Evolutionary conservation across 352 stramenopile genomes (phyloP).

Genomic region (Pythium diclinum): DNA sequence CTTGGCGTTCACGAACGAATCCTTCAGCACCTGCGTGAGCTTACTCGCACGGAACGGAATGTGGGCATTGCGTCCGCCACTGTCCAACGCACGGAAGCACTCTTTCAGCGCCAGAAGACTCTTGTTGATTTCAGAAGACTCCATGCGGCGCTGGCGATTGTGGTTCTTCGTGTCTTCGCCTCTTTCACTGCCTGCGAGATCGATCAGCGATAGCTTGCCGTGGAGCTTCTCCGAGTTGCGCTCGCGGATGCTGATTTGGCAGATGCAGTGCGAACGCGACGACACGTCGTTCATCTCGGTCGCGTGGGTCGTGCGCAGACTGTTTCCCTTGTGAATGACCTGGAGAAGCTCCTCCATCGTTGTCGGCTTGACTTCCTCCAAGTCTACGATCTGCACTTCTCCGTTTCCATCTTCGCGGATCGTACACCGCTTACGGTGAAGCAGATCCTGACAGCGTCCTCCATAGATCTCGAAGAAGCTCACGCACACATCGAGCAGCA

Average conservation of each 20-base stretch:
- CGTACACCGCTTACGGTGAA: slow-evolving; percentile 88
- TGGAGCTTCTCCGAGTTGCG: slow-evolving; percentile 43
- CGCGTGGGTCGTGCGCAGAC: slow-evolving; percentile 93
- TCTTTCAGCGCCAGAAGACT: slow-evolving; percentile 96
- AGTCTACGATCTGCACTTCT: slow-evolving; percentile 94
- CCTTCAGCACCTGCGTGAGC: slow-evolving; percentile 97
- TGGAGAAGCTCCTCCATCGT: slow-evolving; percentile 90
- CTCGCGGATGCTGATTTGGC: slow-evolving; percentile 88
- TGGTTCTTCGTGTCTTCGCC: slow-evolving; percentile 94
- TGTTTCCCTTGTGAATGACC: slow-evolving; percentile 92
- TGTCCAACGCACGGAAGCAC: slow-evolving; percentile 94
- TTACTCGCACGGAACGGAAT: slow-evolving; percentile 96
- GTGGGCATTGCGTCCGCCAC: slow-evolving; percentile 81
- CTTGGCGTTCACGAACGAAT: slow-evolving; percentile 95
- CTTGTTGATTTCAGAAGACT: slow-evolving; percentile 98
- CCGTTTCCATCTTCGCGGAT: slow-evolving; percentile 93
- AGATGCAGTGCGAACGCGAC: slow-evolving; percentile 94
- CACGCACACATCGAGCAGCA: slow-evolving; percentile 84
- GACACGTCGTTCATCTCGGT: slow-evolving; percentile 96
- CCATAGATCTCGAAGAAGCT: slow-evolving; percentile 98
- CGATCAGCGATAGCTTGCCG: slow-evolving; percentile 95
- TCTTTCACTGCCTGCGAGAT: slow-evolving; percentile 95
- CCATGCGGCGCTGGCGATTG: slow-evolving; percentile 91
- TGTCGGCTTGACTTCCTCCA: slow-evolving; percentile 90
- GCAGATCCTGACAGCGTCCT: slow-evolving; percentile 93